These are phyloP conservation scores for Ambrosiella cleistominuta DNA, from an alignment of 2,329 filamentous ascomycete species.

Conservation along the genomic window DNA sequence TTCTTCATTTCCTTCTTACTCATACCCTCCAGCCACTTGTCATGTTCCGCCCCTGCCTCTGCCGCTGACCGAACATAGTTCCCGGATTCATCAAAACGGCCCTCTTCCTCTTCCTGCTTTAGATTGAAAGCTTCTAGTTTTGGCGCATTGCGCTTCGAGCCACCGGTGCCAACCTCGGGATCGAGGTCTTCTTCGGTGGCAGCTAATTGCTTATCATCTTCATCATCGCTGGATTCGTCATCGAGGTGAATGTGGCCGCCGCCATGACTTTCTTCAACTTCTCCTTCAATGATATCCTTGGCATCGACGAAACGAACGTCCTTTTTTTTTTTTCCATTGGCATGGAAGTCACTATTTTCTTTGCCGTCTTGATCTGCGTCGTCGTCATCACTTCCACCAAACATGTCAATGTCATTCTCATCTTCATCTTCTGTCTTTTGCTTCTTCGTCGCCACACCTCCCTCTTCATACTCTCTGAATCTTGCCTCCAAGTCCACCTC, in stretches of 20 bases:
- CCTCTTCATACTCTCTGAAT: slow-evolving; percentile 35
- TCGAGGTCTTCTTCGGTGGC: slow-evolving; percentile 62
- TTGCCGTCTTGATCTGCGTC: slow-evolving; percentile 20
- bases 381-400: slow-evolving; percentile 48
- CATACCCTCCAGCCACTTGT: slow-evolving; percentile 80
- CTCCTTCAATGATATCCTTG: slow-evolving; percentile 51
- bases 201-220: slow-evolving; percentile 53
- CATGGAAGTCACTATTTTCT: slow-evolving; percentile 18
- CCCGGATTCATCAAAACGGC: slow-evolving; percentile 73
- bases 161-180: slow-evolving; percentile 76
- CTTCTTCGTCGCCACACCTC: slow-evolving; percentile 22
- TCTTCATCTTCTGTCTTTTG: slow-evolving; percentile 19
- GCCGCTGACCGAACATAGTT: slow-evolving; percentile 81
- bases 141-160: slow-evolving; percentile 81
- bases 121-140: slow-evolving; percentile 96
- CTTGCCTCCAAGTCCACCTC: slow-evolving; percentile 18
- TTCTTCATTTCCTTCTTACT: slow-evolving; percentile 86
- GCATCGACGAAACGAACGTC: slow-evolving; percentile 42
- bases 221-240: slow-evolving; percentile 37
- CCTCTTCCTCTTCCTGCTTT: slow-evolving; percentile 75
- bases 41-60: slow-evolving; percentile 80
- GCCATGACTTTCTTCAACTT: slow-evolving; percentile 55
- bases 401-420: slow-evolving; percentile 68
- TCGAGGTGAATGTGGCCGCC: slow-evolving; percentile 53
- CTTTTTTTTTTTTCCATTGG: slow-evolving; percentile 40